Percentiles rank a stretch among this genome's conserved stretches.
Conservation (phyloP, 2,329 filamentous ascomycete species). For the Calonectria hawksworthii region DNA sequence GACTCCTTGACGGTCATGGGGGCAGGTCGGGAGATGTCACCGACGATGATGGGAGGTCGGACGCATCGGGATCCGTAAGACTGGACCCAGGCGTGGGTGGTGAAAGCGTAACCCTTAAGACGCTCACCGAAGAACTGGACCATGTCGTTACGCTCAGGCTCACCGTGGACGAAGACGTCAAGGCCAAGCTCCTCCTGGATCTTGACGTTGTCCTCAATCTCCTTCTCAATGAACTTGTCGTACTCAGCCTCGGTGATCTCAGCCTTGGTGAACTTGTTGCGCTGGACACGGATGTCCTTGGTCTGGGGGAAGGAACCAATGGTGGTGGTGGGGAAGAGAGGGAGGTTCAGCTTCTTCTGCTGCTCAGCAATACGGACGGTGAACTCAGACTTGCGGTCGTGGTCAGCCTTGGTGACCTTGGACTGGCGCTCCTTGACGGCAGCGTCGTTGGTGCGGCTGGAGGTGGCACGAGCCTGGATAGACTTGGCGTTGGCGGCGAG, state of each 20-base stretch:
- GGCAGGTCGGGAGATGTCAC: slow-evolving; percentile 95
- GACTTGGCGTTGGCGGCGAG: slow-evolving; percentile 98
- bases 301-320: slow-evolving; percentile 99
- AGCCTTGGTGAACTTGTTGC: slow-evolving; percentile 99
- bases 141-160: slow-evolving; percentile 99
- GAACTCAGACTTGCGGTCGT: slow-evolving; percentile 95
- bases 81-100: slow-evolving; percentile 99
- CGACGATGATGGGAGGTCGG: slow-evolving; percentile 97
- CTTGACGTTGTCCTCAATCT: slow-evolving; percentile 95
- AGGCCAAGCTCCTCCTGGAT: slow-evolving; percentile 98
- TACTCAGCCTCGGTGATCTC: slow-evolving; percentile 94
- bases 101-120: slow-evolving; percentile 97
- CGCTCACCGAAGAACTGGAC: slow-evolving; percentile 99
- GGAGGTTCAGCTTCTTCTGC: slow-evolving; percentile 92
- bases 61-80: slow-evolving; percentile 98
- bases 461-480: slow-evolving; percentile 89
- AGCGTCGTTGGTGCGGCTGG: slow-evolving; percentile 96
- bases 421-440: slow-evolving; percentile 97
- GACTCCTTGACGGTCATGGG: slow-evolving; percentile 99
- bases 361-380: slow-evolving; percentile 86
- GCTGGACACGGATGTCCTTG: slow-evolving; percentile 96
- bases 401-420: slow-evolving; percentile 85
- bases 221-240: slow-evolving; percentile 99
- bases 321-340: slow-evolving; percentile 98
- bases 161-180: slow-evolving; percentile 97